These are phyloP conservation scores for Naganishia cerealis DNA, from an alignment of 1,284 basidiomycete species.

Conservation along the genomic window DNA sequence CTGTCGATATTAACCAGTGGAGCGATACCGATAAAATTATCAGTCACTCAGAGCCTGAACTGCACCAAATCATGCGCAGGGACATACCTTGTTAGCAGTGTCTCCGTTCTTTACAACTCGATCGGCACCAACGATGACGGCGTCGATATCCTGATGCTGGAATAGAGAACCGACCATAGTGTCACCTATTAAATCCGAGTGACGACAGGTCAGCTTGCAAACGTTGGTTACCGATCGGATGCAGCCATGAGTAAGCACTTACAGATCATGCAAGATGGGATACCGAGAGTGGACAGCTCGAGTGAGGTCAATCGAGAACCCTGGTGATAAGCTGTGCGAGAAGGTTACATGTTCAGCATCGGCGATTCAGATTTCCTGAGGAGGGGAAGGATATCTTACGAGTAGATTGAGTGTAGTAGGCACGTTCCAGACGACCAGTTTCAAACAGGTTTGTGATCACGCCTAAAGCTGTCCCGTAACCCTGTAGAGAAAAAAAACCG, in stretches of 20 bases:
- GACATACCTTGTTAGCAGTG: conserved; percentile 81
- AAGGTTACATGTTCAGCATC: background rate
- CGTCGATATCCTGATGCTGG: conserved; percentile 80
- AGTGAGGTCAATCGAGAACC: conserved; percentile 75
- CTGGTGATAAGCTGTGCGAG: conserved; percentile 72
- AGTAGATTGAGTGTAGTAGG: conserved; percentile 86
- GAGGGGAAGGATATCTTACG: conserved; percentile 43
- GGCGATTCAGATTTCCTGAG: background rate
- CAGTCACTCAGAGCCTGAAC: conserved; percentile 36
- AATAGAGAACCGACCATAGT: conserved; percentile 91
- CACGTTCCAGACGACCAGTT: conserved; percentile 69
- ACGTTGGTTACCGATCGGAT: background rate
- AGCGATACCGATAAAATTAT: background rate
- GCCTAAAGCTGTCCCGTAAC: conserved; percentile 90
- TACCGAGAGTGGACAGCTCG: conserved; percentile 75
- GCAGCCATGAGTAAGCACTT: conserved; percentile 11
- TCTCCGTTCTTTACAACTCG: conserved; percentile 85
- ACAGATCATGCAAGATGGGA: conserved; percentile 85
- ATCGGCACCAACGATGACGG: conserved; percentile 81
- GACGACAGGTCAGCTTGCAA: background rate
- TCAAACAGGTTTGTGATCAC: conserved; percentile 84
- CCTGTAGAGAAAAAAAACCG: conserved; percentile 56
- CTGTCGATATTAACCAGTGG: conserved; percentile 49
- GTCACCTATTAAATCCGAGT: conserved; percentile 58
- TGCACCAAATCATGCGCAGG: conserved; percentile 9